Percentiles rank a stretch among this genome's conserved stretches.
Conservation (phyloP, 345 rosid species). For the Diplotaxis tenuifolia region DNA sequence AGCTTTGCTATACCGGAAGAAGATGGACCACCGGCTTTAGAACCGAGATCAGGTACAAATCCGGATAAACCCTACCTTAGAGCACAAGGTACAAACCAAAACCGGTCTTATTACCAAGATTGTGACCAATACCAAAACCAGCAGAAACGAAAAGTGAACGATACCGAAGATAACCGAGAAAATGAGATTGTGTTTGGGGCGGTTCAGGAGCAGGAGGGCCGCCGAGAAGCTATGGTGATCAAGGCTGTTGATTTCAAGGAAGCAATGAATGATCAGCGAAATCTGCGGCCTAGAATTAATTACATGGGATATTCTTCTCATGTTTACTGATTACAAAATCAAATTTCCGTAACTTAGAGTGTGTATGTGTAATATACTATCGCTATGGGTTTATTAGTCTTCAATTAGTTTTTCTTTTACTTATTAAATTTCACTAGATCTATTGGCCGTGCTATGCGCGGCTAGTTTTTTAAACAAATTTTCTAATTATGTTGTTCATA, state of each 20-base stretch:
- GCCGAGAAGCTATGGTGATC: conserved; percentile 84
- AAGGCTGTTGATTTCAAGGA: conserved; percentile 87
- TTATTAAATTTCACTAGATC: too few relatives aligned
- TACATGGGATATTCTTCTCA: conserved; percentile 42
- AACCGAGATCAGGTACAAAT: conserved; percentile 48
- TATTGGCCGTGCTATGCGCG: too few relatives aligned
- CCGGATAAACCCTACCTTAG: conserved; percentile 55
- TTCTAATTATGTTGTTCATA: too few relatives aligned
- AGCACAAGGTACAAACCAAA: conserved; percentile 48
- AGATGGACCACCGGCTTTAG: conserved; percentile 71
- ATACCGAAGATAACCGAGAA: conserved; percentile 65
- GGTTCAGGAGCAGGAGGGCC: conserved; percentile 84
- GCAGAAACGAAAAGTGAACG: conserved; percentile 42
- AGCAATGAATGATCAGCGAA: conserved; percentile 54
- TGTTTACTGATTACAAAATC: conserved; percentile 25
- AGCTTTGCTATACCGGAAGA: conserved; percentile 73
- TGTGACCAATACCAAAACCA: conserved; percentile 47
- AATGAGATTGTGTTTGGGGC: conserved; percentile 92
- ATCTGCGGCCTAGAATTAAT: conserved; percentile 59
- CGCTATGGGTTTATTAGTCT: not conserved
- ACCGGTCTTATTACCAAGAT: conserved; percentile 44
- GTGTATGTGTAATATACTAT: not conserved
- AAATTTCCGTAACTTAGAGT: not conserved
- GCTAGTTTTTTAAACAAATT: too few relatives aligned
- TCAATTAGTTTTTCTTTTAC: not conserved